Evolutionary conservation across 306 rosid genomes (phyloP), one percentile per base, ranked within the genome.

Genomic region (Sophora flavescens): DNA sequence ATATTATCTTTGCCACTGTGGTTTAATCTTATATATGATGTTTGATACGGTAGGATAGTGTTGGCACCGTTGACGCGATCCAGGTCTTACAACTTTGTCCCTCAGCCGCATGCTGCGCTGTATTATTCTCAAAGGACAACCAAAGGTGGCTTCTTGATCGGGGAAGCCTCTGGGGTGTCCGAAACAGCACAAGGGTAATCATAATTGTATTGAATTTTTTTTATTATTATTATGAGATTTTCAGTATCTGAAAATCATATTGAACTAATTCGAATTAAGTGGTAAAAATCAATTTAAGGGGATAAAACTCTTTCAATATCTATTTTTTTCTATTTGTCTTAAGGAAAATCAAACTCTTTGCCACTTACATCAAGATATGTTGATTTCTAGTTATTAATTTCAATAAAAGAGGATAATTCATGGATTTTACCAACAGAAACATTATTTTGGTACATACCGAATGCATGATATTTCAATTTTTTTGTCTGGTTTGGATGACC

Each of bases 121-220:
- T 87, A 78, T 62, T 87, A 87, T 69, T 78, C 90, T 67, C 90
- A 87, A 68, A 17, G 88, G 56, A 42, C 88, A 65, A 84, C 86
- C 4, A 78, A 75, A 6, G 90, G 84, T 66, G 90, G 84, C 11
- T 78, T 81, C 44, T 18, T 87, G 80, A 87, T 87, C 30, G 76
- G 82, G 0, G 90, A 87, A 81, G 90, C 90, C 35, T 74, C 90
- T 1, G 86, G 88, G 6, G 57, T 87, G 5, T 87, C 88, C 5
- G 74, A 78, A 35, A 87, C 90, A 3, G 90, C 90, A 32, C 88
- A 84, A 50, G 90, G 90, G 86, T 86, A 81, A 22, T 22, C 22
- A 22, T 22, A 22, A 22, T 22, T 22, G 22, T 22, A 22, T 22
- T 22, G 22, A 22, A 22, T 22, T 22, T 22, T 22, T 22, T 22